phyloP scores from a whole-genome alignment of 83 land plant species.

The Thuja plicata region DNA sequence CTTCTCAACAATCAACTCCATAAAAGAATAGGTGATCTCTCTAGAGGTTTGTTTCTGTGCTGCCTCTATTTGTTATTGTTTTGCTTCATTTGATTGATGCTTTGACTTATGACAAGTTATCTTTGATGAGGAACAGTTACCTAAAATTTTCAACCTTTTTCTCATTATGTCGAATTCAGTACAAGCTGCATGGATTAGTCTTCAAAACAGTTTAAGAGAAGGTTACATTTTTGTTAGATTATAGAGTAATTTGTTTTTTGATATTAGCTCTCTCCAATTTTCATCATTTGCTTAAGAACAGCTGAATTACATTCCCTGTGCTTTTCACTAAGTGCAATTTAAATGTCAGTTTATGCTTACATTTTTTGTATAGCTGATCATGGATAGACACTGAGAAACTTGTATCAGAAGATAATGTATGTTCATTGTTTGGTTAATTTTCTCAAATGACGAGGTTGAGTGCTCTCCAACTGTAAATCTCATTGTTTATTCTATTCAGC shows the following conservation, averaged over 20 bases:
- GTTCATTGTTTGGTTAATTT: not conserved
- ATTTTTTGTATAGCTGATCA: not conserved
- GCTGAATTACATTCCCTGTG: not conserved
- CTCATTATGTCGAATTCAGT: not conserved
- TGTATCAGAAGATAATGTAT: not conserved
- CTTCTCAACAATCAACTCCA: not conserved
- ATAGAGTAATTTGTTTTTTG: not conserved
- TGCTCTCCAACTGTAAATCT: not conserved
- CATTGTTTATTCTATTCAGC: not conserved
- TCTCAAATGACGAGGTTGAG: not conserved
- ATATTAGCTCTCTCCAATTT: not conserved
- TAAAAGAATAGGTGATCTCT: not conserved
- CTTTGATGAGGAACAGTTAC: not conserved
- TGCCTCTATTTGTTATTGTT: not conserved
- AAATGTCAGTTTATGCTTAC: not conserved
- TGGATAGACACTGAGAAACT: not conserved
- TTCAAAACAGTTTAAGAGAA: not conserved
- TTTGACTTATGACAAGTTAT: not conserved
- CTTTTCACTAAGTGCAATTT: not conserved
- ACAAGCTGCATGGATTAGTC: not conserved
- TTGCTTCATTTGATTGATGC: not conserved
- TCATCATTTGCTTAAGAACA: not conserved
- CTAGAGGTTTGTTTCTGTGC: not conserved
- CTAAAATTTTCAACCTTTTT: not conserved
- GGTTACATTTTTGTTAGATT: not conserved